Conservation (phyloP, 768 basidiomycete species). For the Agaricus sinodeliciosus region DNA sequence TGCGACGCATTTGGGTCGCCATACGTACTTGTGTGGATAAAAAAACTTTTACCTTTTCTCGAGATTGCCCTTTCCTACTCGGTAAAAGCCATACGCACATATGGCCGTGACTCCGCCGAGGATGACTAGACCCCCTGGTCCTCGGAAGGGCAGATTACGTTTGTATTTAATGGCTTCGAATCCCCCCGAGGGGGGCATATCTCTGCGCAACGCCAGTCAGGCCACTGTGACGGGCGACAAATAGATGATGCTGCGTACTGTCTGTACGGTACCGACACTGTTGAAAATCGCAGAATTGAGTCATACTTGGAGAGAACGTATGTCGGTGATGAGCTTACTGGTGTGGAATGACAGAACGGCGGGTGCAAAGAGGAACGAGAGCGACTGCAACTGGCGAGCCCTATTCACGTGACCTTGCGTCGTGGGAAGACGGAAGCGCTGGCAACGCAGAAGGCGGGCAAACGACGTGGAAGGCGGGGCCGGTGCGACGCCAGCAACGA, state of each 20-base stretch:
- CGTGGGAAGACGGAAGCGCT: neutral
- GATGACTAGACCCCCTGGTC: slow-evolving; percentile 78
- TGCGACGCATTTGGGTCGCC: slow-evolving; percentile 7
- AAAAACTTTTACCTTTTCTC: slow-evolving; percentile 78
- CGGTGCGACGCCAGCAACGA: neutral
- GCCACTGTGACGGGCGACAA: slow-evolving; percentile 5
- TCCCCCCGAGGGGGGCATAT: slow-evolving; percentile 92
- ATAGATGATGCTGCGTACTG: slow-evolving; percentile 41
- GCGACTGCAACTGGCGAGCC: neutral
- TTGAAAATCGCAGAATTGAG: slow-evolving; percentile 4
- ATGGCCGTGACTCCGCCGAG: slow-evolving; percentile 82
- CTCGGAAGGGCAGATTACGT: slow-evolving; percentile 87
- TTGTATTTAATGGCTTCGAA: slow-evolving; percentile 94
- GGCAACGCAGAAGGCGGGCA: too few species aligned
- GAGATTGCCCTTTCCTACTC: slow-evolving; percentile 82
- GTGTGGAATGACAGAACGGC: neutral
- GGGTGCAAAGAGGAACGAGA: slow-evolving; percentile 13
- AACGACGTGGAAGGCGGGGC: neutral
- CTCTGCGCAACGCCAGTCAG: slow-evolving; percentile 43
- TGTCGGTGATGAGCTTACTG: slow-evolving; percentile 5
- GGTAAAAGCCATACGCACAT: slow-evolving; percentile 89
- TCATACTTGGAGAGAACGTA: neutral
- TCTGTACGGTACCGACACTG: slow-evolving; percentile 57
- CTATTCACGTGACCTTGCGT: neutral
- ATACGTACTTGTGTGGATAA: slow-evolving; percentile 7